Base-by-base conservation (phyloP, 345 rosid species). In the Gossypium anomalum region DNA sequence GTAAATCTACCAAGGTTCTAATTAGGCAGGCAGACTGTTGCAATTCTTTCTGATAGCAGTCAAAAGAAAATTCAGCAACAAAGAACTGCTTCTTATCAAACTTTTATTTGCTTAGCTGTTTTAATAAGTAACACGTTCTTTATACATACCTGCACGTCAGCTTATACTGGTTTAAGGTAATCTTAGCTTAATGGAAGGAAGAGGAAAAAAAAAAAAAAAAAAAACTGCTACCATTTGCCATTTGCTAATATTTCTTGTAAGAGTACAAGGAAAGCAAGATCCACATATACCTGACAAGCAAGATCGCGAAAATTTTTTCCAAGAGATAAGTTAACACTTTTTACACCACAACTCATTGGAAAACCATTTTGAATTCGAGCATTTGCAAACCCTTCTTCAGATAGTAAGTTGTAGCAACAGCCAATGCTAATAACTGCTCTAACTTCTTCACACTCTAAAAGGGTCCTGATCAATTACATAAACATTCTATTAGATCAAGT, bases 371-470 rank as follows among this genome's bases (percentile, higher is more conserved):
- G 85, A 76, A 83, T 79, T 77, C 70, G 77, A 64, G 75, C 76
- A 59, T 59, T 25, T 67, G 81, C 85, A 66, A 41, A 72, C 56
- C 78, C 80, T 67, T 76, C 90, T 78, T 90, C 94, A 20, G 98
- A 89, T 78, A 94, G 77, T 76, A 94, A 86, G 85, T 94, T 92
- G 87, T 92, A 94, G 86, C 98, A 92, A 83, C 97, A 94, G 73
- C 97, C 98, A 79, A 94, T 85, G 83, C 98, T 92, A 78, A 94
- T 84, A 79, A 92, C 81, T 64, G 97, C 97, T 84, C 87, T 90
- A 47, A 90, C 85, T 70, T 88, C 88, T 59, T 83, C 76, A 56
- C 93, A 86, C 75, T 92, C 97, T 65, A 81, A 22, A 75, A 94
- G 86, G 71, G 91, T 85, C 93, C 97, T 94, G 85, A 75, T 9